phyloP scores from a whole-genome alignment of 768 basidiomycete species.

The Boletus barrowsii region DNA sequence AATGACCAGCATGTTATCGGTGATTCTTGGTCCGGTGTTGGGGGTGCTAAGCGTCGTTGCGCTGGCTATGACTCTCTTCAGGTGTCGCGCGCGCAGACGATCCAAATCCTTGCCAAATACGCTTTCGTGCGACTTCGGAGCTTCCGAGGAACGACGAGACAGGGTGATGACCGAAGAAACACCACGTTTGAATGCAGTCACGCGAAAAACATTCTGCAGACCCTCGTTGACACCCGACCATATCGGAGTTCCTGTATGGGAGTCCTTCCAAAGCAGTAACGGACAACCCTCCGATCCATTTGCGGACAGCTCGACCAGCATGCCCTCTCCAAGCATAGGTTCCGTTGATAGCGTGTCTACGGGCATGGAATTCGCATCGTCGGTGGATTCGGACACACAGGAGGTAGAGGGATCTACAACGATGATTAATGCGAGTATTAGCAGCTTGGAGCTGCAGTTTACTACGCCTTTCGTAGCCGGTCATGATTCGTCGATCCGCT shows the following conservation, averaged over 20 bases:
- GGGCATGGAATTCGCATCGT: not conserved
- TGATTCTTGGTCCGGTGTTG: conserved; percentile 12
- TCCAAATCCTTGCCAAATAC: not conserved
- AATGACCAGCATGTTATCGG: conserved; percentile 6
- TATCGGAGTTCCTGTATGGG: not conserved
- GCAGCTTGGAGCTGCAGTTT: conserved; percentile 22
- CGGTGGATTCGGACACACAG: not conserved
- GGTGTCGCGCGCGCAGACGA: not conserved
- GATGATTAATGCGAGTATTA: conserved; percentile 6
- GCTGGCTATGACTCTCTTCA: conserved; percentile 6
- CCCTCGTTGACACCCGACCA: not conserved
- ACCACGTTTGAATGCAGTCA: not conserved
- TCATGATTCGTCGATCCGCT: not conserved
- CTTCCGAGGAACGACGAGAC: not conserved
- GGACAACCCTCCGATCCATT: conserved; percentile 17
- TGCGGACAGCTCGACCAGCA: conserved; percentile 5
- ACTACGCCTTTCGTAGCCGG: conserved; percentile 3
- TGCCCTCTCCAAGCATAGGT: not conserved
- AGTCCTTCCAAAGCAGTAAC: conserved; percentile 10
- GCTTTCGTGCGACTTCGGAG: not conserved
- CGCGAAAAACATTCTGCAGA: not conserved
- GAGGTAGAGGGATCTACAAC: not conserved
- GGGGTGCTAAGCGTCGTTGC: conserved; percentile 3
- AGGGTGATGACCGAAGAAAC: not conserved
- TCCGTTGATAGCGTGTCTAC: conserved; percentile 13